These are phyloP conservation scores for Chaetomiaceae sp. DNA, from an alignment of 2,329 filamentous ascomycete genomes.

Conservation along the genomic window DNA sequence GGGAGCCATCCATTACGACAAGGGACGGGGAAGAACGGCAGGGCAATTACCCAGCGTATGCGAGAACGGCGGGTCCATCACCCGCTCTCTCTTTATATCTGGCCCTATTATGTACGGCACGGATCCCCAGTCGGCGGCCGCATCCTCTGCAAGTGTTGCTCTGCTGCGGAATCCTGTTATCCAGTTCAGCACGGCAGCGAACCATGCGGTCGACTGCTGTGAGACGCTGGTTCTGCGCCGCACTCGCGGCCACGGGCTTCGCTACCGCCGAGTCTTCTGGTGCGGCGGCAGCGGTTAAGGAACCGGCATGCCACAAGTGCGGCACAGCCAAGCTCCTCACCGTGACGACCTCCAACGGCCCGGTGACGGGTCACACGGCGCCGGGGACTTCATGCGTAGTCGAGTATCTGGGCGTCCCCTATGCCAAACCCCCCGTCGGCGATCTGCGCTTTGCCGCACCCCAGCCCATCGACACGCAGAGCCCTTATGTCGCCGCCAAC, in stretches of 20 bases:
- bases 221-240: not conserved
- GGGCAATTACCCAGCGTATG: no score
- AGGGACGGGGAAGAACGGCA: no score
- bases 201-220: conserved; percentile 1
- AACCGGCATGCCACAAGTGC: not conserved
- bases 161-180: no score
- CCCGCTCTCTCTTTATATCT: no score
- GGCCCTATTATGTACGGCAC: no score
- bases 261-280: not conserved
- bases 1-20: no score
- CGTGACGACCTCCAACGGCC: conserved; percentile 31
- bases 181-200: no score
- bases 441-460: conserved; percentile 27
- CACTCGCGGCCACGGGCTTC: not conserved
- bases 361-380: conserved; percentile 33
- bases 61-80: no score
- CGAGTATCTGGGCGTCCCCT: conserved; percentile 32
- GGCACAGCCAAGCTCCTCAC: not conserved
- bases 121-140: no score
- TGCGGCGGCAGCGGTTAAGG: not conserved
- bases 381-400: conserved; percentile 31
- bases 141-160: no score
- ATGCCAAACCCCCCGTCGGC: conserved; percentile 27
- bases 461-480: conserved; percentile 12
- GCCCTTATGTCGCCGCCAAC: conserved; percentile 15